Base-by-base conservation (phyloP, 139 green algal genomes). In the Chlorella sp. region DNA sequence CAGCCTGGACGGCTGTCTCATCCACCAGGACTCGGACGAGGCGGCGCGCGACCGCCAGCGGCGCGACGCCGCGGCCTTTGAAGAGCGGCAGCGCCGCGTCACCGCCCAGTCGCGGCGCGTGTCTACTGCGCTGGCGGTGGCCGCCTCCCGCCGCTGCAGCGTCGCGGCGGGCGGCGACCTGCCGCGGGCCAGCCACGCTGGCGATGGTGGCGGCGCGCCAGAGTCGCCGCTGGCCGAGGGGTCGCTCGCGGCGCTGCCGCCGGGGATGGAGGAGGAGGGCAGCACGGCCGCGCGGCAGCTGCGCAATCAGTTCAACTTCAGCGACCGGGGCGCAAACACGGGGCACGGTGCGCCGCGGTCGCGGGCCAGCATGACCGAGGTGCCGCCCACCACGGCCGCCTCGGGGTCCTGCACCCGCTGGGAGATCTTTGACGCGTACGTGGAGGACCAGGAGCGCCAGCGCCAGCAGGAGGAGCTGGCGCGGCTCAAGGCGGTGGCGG, bases 351-450 rank as follows among this genome's bases (percentile, higher is more conserved):
- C 77, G 5, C 73, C 86, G 8, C 72, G 82, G 31, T 88, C 96
- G 12, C 76, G 91, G 2, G 80, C 75, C 29, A 97, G 88, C 1
- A 89, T 85, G 63, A 97, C 93, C 23, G 92, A 97, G 79, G 90
- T 90, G 25, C 94, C 93, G 0, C 88, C 88, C 17, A 91, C 86
- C 29, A 71, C 78, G 0, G 86, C 80, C 8, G 73, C 90, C 0
- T 82, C 82, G 46, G 93, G 93, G 21, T 87, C 83, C 11, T 94
- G 88, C 82, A 90, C 80, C 8, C 88, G 94, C 77, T 95, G 83
- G 82, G 91, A 92, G 43, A 97, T 98, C n/a, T 97, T 94, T 71
- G 94, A 98, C 56, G 92, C 93, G 36, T 98, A 98, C 83, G 82
- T 92, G 56, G 81, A 87, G 68, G 92, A 97, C 77, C 87, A 94